These are phyloP conservation scores for Phlebiopsis flavidoalba DNA, from an alignment of 768 basidiomycete species.

Conservation along the genomic window DNA sequence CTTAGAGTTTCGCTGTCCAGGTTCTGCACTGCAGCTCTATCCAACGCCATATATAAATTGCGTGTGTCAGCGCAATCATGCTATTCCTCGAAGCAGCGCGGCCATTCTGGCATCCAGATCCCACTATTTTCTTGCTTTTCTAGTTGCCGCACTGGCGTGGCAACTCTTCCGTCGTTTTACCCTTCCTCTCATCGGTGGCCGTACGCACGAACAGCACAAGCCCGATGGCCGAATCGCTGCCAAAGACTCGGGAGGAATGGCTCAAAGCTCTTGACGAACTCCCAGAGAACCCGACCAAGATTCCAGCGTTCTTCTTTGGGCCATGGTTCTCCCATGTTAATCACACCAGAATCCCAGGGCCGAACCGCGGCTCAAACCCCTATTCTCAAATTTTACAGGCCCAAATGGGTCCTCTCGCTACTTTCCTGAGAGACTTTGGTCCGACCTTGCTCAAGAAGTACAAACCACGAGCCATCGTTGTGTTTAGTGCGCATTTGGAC, in stretches of 20 bases:
- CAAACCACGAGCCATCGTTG: conserved; percentile 71
- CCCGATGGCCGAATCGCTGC: conserved; percentile 8
- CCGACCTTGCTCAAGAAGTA: conserved; percentile 63
- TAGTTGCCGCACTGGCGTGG: neutral
- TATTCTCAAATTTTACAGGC: conserved; percentile 1
- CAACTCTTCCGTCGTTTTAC: neutral
- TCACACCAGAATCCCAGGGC: conserved; percentile 58
- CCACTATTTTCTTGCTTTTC: neutral
- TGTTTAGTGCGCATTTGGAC: conserved; percentile 85
- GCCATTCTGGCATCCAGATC: neutral
- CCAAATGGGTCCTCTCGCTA: conserved; percentile 42
- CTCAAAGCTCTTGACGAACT: conserved; percentile 47
- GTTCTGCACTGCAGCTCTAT: neutral
- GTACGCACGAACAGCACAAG: conserved; percentile 10
- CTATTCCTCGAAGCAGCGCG: neutral
- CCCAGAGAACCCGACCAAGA: conserved; percentile 51
- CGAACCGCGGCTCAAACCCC: conserved; percentile 26
- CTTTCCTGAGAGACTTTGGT: conserved; percentile 64
- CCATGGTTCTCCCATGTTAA: too few relatives aligned
- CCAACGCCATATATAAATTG: neutral
- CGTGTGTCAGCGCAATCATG: neutral
- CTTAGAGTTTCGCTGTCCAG: neutral
- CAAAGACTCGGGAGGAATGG: conserved; percentile 43
- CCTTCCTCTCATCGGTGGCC: neutral
- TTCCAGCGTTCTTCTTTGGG: conserved; percentile 74